These are phyloP conservation scores for Aspergillus sp. DNA, from an alignment of 2,329 filamentous ascomycete genomes.

Conservation along the genomic window DNA sequence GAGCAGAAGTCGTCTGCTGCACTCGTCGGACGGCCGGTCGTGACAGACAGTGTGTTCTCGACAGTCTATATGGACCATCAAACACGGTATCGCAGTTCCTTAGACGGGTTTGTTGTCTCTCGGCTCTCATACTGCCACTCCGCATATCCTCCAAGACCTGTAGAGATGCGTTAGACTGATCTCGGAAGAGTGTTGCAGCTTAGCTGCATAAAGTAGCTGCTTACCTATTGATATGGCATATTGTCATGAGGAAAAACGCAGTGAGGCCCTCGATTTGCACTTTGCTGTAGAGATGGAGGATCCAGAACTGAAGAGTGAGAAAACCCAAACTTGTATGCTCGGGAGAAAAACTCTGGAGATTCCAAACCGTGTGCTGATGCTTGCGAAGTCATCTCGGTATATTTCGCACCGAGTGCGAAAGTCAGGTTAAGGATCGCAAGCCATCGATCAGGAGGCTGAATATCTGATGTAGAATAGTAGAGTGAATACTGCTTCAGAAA, in stretches of 20 bases:
- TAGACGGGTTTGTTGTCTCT: conserved; percentile 33
- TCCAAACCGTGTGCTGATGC: conserved; percentile 26
- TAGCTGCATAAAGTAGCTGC: background rate
- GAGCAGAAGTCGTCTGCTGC: conserved; percentile 13
- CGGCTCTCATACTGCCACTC: conserved; percentile 35
- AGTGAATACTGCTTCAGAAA: conserved; percentile 36
- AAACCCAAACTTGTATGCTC: conserved; percentile 35
- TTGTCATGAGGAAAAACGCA: conserved; percentile 35
- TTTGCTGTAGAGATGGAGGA: conserved; percentile 39
- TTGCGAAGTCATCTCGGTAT: conserved; percentile 18
- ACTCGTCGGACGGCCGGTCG: conserved; percentile 4
- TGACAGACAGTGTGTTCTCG: conserved; percentile 3
- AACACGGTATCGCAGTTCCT: conserved; percentile 38
- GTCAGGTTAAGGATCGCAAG: conserved; percentile 42
- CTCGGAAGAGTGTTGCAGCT: background rate
- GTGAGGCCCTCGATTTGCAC: conserved; percentile 39
- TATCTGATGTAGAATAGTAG: conserved; percentile 22
- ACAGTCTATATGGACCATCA: conserved; percentile 40
- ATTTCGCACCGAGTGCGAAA: conserved; percentile 39
- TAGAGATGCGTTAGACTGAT: conserved; percentile 9
- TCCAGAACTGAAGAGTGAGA: conserved; percentile 29
- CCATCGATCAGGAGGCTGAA: conserved; percentile 34
- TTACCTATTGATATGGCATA: conserved; percentile 41
- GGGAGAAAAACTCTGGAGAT: conserved; percentile 34
- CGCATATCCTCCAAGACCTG: conserved; percentile 38